phyloP scores from a whole-genome alignment of 1,284 basidiomycete species.

The Microbotryomycetes sp. region DNA sequence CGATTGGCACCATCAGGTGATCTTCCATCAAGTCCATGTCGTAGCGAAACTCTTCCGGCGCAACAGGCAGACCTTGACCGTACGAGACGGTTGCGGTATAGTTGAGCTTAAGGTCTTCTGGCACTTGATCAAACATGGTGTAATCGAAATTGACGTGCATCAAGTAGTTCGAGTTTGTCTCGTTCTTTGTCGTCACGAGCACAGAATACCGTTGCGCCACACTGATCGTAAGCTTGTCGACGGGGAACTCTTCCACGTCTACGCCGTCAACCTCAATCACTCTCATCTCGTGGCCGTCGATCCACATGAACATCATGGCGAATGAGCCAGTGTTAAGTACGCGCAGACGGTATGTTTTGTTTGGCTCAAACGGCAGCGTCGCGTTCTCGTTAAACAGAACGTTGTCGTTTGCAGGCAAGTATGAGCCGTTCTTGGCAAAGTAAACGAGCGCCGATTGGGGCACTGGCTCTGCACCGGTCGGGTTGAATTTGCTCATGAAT shows the following conservation, averaged over 20 bases:
- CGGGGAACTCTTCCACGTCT: slow-evolving; percentile 63
- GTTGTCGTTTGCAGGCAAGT: slow-evolving; percentile 62
- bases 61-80: slow-evolving; percentile 47
- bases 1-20: slow-evolving; percentile 54
- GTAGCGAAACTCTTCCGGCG: slow-evolving; percentile 49
- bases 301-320: slow-evolving; percentile 71
- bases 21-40: slow-evolving; percentile 52
- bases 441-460: slow-evolving; percentile 81
- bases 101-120: slow-evolving; percentile 64
- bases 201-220: slow-evolving; percentile 92
- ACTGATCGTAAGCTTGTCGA: slow-evolving; percentile 62
- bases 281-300: slow-evolving; percentile 81
- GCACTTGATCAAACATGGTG: slow-evolving; percentile 75
- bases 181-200: slow-evolving; percentile 80
- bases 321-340: slow-evolving; percentile 63
- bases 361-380: slow-evolving; percentile 70
- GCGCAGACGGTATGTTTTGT: slow-evolving; percentile 60
- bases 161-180: slow-evolving; percentile 72
- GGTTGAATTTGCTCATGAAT: slow-evolving; percentile 59
- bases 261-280: slow-evolving; percentile 85
- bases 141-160: slow-evolving; percentile 79
- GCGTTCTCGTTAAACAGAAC: slow-evolving; percentile 67
- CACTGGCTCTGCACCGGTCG: slow-evolving; percentile 72
- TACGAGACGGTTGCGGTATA: slow-evolving; percentile 70
- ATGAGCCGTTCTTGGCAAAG: slow-evolving; percentile 58